Evolutionary conservation across 441 rosid species (phyloP).

Genomic region (Populus hybrid): DNA sequence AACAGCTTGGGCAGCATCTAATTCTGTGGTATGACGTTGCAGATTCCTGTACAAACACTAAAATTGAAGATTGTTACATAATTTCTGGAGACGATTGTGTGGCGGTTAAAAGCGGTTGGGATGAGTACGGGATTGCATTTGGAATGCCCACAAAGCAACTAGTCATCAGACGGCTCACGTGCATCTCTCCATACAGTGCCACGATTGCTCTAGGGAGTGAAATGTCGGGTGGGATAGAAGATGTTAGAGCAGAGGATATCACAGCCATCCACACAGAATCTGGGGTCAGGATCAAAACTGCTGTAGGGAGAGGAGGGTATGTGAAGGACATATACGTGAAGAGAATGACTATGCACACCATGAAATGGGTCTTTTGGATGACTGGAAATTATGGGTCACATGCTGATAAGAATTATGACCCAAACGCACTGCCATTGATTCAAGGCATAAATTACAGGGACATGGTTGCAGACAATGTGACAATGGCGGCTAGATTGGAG

Average conservation of each 20-base stretch:
- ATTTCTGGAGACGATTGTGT: slow-evolving; percentile 55
- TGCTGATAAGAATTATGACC: slow-evolving; percentile 63
- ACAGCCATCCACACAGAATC: slow-evolving; percentile 67
- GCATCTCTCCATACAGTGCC: slow-evolving; percentile 82
- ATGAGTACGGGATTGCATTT: slow-evolving; percentile 57
- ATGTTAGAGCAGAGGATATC: slow-evolving; percentile 64
- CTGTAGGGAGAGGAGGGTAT: background rate
- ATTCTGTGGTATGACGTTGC: background rate
- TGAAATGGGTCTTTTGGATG: slow-evolving; percentile 86
- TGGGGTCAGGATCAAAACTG: slow-evolving; percentile 42
- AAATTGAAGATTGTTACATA: slow-evolving; percentile 67
- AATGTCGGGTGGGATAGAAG: slow-evolving; percentile 59
- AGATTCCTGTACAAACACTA: slow-evolving; percentile 54
- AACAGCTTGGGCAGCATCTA: too few relatives aligned
- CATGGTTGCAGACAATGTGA: slow-evolving; percentile 58
- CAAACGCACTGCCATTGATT: slow-evolving; percentile 26
- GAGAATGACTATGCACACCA: slow-evolving; percentile 43
- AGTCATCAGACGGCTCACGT: slow-evolving; percentile 60
- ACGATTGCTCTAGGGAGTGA: slow-evolving; percentile 41
- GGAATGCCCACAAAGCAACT: slow-evolving; percentile 61
- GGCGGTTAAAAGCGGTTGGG: background rate
- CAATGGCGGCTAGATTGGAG: slow-evolving; percentile 49
- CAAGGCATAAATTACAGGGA: slow-evolving; percentile 59
- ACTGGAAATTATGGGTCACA: slow-evolving; percentile 64
- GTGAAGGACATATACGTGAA: background rate